Evolutionary conservation across 1,284 basidiomycete genomes (phyloP), one percentile per base, ranked within the genome.

Genomic region (Melampsora americana): DNA sequence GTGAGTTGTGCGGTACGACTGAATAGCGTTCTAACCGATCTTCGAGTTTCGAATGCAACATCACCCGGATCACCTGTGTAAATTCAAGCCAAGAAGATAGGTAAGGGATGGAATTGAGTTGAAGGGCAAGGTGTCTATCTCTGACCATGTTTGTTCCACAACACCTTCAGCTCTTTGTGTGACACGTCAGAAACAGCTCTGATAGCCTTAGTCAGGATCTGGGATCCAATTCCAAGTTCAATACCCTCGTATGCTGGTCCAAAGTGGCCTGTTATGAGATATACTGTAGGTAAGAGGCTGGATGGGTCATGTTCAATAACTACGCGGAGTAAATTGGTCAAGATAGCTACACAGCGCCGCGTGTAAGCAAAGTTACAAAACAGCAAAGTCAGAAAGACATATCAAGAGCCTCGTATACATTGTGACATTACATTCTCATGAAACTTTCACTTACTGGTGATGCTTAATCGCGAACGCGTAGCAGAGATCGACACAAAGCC

Each of bases 221-320:
- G 90, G 12, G 82, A 80, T 9, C 84, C 84, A 7, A 84, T 77
- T 1, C 84, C 84, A 16, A 84, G 82, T 77, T 84, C 83, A 18
- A 83, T 79, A 56, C 82, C 83, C 39, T 83, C 83, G 77, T 84
- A 83, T 0, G 83, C 79, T 20, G 93, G 92, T 0, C 89, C 88
- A 48, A 96, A 87, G 46, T 91, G 88, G 83, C 95, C 96, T 32
- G 92, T 92, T 53, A 95, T 85, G 32, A 96, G 88, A 83, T 95
- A 96, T n/a, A 95, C 85, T n/a, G 91, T 86, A 16, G 91, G 87
- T 60, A 91, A 84, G 61, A 96, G 86, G 61, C 91, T 90, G 12
- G 85, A 78, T 0, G 90, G 87, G 79, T 93, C 89, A 78, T 89
- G 87, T 46, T 84, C 83, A 74, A 89, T 86, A 65, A 95, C 86